Percentiles rank a stretch among this genome's conserved stretches.
phyloP scores from a whole-genome alignment of 2,329 filamentous ascomycete genomes.

The Xylaria hypoxylon region DNA sequence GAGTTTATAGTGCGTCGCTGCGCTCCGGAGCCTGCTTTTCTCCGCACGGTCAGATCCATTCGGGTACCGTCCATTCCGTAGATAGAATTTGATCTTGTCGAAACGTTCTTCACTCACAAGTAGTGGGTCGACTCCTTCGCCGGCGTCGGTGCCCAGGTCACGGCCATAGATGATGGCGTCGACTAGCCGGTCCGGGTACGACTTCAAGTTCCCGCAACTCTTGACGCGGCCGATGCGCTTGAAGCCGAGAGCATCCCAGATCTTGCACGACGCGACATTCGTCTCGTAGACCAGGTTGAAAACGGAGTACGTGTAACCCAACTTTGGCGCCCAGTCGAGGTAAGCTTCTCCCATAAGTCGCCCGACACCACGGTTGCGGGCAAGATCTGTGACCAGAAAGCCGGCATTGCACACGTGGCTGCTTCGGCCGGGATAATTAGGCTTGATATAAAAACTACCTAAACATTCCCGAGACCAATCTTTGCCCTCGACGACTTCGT shows the following conservation, averaged over 20 bases:
- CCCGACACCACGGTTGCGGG: constrained; percentile 79
- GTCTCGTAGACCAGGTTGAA: constrained; percentile 97
- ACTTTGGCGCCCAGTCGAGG: constrained; percentile 81
- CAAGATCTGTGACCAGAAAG: constrained; percentile 79
- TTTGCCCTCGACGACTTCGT: constrained; percentile 67
- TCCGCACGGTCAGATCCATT: constrained; percentile 93
- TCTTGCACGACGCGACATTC: constrained; percentile 87
- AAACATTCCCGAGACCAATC: constrained; percentile 87
- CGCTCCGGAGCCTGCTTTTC: constrained; percentile 92
- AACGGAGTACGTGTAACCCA: constrained; percentile 89
- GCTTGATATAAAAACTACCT: constrained; percentile 93
- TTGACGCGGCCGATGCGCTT: constrained; percentile 90
- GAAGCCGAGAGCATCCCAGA: constrained; percentile 93
- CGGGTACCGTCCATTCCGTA: constrained; percentile 94
- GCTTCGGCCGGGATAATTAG: constrained; percentile 90
- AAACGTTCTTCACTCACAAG: constrained; percentile 95
- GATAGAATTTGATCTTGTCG: constrained; percentile 98
- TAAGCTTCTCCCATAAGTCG: constrained; percentile 81
- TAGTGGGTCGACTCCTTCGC: constrained; percentile 72
- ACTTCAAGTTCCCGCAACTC: constrained; percentile 75
- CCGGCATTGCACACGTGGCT: constrained; percentile 91
- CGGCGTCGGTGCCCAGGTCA: constrained; percentile 61
- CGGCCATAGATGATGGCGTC: constrained; percentile 84
- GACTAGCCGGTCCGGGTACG: constrained; percentile 74
- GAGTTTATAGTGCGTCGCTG: constrained; percentile 95